A percentile compares a stretch with the other conserved stretches of the same genome.
Evolutionary conservation across 768 basidiomycete genomes (phyloP).

Genomic region (Dentipellis sp.): DNA sequence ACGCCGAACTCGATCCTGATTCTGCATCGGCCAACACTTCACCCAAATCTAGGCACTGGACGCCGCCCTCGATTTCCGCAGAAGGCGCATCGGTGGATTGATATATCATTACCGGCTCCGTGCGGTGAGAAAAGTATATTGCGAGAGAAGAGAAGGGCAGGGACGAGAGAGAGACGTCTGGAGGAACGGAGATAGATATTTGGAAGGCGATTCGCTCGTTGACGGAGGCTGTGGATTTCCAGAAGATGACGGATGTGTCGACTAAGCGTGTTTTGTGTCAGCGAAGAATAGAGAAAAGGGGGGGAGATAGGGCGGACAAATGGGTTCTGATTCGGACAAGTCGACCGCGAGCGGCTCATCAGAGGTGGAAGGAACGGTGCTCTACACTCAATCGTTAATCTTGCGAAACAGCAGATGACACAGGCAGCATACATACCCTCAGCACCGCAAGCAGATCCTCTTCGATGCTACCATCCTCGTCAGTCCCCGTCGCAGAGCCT

Average conservation of each 20-base stretch:
- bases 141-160: constrained; percentile 54
- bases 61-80: constrained; percentile 3
- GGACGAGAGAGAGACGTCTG: constrained; percentile 35
- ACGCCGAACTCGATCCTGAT: constrained; percentile 6
- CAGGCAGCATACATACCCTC: constrained; percentile 37
- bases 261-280: constrained; percentile 35
- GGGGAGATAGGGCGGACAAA: constrained; percentile 38
- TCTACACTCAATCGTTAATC: constrained; percentile 32
- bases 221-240: constrained; percentile 53
- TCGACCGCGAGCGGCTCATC: constrained; percentile 53
- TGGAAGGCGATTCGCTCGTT: constrained; percentile 66
- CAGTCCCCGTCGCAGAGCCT: constrained; percentile 30
- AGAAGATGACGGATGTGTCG: constrained; percentile 59
- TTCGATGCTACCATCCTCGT: constrained; percentile 43
- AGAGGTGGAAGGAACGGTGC: constrained; percentile 54
- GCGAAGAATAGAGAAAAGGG: neutral
- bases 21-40: constrained; percentile 19
- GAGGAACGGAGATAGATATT: constrained; percentile 48
- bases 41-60: constrained; percentile 41
- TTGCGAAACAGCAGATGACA: neutral
- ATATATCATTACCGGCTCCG: constrained; percentile 41
- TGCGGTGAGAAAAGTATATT: constrained; percentile 46
- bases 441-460: constrained; percentile 70
- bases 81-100: constrained; percentile 22
- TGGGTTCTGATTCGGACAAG: constrained; percentile 49